Conservation (phyloP, 495 filamentous ascomycete genomes). For the Aspergillus olivimuriae region DNA sequence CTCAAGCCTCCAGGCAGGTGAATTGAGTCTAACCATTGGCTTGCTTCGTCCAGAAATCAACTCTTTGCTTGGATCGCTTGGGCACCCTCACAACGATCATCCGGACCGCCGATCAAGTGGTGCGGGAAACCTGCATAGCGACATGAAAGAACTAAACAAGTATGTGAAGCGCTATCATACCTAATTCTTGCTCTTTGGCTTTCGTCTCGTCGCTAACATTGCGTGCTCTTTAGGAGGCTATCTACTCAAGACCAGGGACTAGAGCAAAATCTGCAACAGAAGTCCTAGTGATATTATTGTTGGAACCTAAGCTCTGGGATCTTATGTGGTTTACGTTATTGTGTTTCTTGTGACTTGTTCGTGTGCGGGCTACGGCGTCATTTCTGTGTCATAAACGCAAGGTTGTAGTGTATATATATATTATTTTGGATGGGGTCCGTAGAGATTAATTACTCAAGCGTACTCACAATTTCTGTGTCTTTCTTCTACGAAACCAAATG, state of each 20-base stretch:
- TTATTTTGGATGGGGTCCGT: too few relatives aligned
- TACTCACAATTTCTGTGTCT: too few relatives aligned
- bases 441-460: too few relatives aligned
- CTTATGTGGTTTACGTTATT: background rate
- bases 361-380: background rate
- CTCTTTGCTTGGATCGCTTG: constrained; percentile 4
- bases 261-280: background rate
- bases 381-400: background rate
- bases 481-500: too few relatives aligned
- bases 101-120: constrained; percentile 9
- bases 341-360: background rate
- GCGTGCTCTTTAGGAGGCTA: background rate
- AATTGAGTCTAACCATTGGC: background rate
- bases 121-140: constrained; percentile 4
- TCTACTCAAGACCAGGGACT: background rate
- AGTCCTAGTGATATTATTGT: background rate
- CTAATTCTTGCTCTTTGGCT: too few relatives aligned
- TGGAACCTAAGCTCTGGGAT: too few relatives aligned
- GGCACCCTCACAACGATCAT: constrained; percentile 5
- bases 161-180: background rate
- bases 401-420: background rate
- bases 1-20: too few relatives aligned
- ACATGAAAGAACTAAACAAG: constrained; percentile 1
- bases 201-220: background rate
- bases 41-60: constrained; percentile 1